Evolutionary conservation across 345 rosid genomes (phyloP).

Genomic region (Brassica juncea): DNA sequence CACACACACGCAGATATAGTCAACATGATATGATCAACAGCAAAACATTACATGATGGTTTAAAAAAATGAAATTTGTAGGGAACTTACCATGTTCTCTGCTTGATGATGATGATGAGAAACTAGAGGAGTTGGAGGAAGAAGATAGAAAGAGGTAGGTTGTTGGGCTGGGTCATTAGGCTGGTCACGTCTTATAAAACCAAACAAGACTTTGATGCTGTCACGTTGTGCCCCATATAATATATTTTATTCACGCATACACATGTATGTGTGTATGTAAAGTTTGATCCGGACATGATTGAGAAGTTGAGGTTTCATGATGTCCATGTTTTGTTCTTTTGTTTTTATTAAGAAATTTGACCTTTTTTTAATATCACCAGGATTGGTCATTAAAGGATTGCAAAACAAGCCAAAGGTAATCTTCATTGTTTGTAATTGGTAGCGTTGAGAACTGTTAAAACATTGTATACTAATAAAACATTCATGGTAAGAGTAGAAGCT

Average conservation of each 20-base stretch:
- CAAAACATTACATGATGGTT: not conserved
- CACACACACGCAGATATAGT: constrained; percentile 11
- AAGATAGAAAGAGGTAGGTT: constrained; percentile 10
- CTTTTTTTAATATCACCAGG: not conserved
- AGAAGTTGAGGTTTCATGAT: constrained; percentile 41
- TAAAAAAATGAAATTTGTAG: not conserved
- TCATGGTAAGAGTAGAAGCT: not conserved
- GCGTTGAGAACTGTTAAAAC: not conserved
- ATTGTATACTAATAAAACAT: not conserved
- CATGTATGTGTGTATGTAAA: constrained; percentile 28
- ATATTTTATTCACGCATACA: constrained; percentile 7
- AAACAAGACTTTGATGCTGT: constrained; percentile 36
- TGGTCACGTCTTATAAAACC: constrained; percentile 42
- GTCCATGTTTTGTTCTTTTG: constrained; percentile 34
- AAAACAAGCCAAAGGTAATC: not conserved
- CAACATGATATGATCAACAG: not conserved
- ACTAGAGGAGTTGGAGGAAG: constrained; percentile 30
- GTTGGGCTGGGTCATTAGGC: constrained; percentile 40
- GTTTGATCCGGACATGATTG: constrained; percentile 31
- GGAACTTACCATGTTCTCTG: constrained; percentile 32
- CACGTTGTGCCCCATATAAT: constrained; percentile 41
- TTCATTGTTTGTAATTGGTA: not conserved
- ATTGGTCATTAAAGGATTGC: not conserved
- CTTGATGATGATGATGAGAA: constrained; percentile 29
- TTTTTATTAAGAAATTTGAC: constrained; percentile 1